Base-by-base conservation (phyloP, 345 rosid species). In the Eucalyptus grandis region DNA sequence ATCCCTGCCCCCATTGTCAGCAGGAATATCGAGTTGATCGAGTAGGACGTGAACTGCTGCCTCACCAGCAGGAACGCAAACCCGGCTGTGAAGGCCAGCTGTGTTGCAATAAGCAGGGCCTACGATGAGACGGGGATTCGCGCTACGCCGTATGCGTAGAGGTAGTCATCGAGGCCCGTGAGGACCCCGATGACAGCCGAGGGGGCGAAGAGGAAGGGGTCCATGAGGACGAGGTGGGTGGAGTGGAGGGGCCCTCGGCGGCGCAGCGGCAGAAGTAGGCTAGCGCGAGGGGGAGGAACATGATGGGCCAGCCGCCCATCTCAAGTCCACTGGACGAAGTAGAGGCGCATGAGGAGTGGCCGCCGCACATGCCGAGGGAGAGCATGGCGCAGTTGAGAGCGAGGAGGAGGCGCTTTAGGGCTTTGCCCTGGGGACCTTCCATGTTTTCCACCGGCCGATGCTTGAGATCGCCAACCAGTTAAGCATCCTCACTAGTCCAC, bases 91-190 rank as follows among this genome's bases (percentile, higher is more conserved):
- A 96, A 95, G 47, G 94, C 97, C 91, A 96, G 91, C 88, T 95
- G 96, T 16, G 95, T 50, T 6, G 97, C 97, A 21, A 96, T 93
- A 89, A 96, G 91, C 34, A 96, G 90, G 37, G 98, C 54, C 40
- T 97, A 94, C 1, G 99, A 96, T 4, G 94, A 94, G 83, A 96
- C 93, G 3, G 98, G 97, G 2, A 97, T 95, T 37, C 90, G 94
- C 9, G 95, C 94, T 31, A 94, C 22, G 4, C 98, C 98, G 6
- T 92, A 96, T 6, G 96, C 91, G 87, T 96, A 96, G 37, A 97
- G 86, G 89, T 95, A 96, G 92, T 96, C 92, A 34, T 94, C 94
- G 11, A 96, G 88, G 24, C 98, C 98, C 2, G 92, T 92, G 30
- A 95, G 89, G 37, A 93, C 15, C 22, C 98, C 98, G 24, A 95